Percentiles rank a stretch among this genome's conserved stretches.
These are phyloP conservation scores for Herpetomonas samuelpessoai DNA, from an alignment of 208 protist species.

Conservation along the genomic window DNA sequence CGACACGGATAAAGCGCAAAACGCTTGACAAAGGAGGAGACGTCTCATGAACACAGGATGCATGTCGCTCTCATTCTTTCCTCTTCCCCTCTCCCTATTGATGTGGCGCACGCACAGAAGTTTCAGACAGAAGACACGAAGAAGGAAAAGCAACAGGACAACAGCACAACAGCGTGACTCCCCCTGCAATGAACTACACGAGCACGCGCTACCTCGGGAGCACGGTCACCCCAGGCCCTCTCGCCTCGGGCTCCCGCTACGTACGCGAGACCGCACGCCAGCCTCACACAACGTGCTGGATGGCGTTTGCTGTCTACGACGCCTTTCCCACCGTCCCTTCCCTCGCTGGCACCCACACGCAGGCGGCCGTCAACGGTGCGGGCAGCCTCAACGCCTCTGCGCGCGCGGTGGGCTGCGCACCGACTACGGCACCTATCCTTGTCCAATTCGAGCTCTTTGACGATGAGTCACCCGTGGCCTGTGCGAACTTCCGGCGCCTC, in stretches of 20 bases:
- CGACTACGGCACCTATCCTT: constrained; percentile 16
- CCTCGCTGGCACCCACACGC: constrained; percentile 57
- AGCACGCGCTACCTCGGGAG: constrained; percentile 45
- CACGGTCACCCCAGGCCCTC: constrained; percentile 41
- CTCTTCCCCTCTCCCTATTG: too few species aligned
- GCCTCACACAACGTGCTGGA: constrained; percentile 56
- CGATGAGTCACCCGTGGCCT: constrained; percentile 72
- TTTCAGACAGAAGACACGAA: too few species aligned
- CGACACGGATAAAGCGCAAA: too few species aligned
- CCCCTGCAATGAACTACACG: constrained; percentile 32
- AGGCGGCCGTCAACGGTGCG: constrained; percentile 17
- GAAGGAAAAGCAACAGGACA: too few species aligned
- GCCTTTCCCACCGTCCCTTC: constrained; percentile 63
- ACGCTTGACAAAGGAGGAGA: too few species aligned
- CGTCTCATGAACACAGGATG: too few species aligned
- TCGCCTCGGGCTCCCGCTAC: constrained; percentile 50
- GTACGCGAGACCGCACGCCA: constrained; percentile 45
- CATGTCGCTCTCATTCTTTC: too few species aligned
- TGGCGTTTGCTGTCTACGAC: constrained; percentile 69
- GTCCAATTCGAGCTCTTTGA: constrained; percentile 82
- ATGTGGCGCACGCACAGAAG: too few species aligned
- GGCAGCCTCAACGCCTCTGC: constrained; percentile 44
- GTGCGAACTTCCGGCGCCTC: constrained; percentile 73
- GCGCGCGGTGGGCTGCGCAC: constrained; percentile 31
- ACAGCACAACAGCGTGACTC: too few species aligned